These are phyloP conservation scores for Linanthus parryae DNA, from an alignment of 148 eudicot genomes.

Conservation along the genomic window DNA sequence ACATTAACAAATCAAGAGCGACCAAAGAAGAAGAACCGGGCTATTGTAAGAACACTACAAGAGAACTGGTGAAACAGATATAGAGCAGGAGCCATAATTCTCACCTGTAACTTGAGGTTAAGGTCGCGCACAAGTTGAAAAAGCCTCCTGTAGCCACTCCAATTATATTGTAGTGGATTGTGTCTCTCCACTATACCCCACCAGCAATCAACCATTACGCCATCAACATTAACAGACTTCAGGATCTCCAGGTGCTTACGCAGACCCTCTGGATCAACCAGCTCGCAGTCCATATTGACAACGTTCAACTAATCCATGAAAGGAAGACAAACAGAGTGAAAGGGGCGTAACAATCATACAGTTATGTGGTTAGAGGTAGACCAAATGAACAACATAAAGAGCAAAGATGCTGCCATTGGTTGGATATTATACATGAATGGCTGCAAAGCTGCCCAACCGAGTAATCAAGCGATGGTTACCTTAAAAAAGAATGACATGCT, in stretches of 20 bases:
- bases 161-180: slow-evolving; percentile 64
- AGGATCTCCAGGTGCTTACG: slow-evolving; percentile 41
- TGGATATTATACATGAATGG: too few species aligned
- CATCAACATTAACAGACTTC: slow-evolving; percentile 77
- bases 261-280: slow-evolving; percentile 56
- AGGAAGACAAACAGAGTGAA: too few species aligned
- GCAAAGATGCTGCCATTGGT: too few species aligned
- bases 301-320: slow-evolving; percentile 49
- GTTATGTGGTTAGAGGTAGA: too few species aligned
- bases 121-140: slow-evolving; percentile 66
- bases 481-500: not conserved
- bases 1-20: not conserved
- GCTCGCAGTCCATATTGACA: slow-evolving; percentile 59
- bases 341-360: too few species aligned
- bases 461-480: not conserved
- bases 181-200: slow-evolving; percentile 92
- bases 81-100: not conserved
- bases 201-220: slow-evolving; percentile 97
- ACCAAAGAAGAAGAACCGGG: too few species aligned
- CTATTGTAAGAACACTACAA: too few species aligned
- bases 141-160: slow-evolving; percentile 74
- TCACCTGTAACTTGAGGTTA: slow-evolving; percentile 74
- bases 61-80: too few species aligned
- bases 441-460: not conserved
- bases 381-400: too few species aligned